Base-by-base conservation (phyloP, 2,329 filamentous ascomycete genomes). In the Macroventuria anomochaeta region DNA sequence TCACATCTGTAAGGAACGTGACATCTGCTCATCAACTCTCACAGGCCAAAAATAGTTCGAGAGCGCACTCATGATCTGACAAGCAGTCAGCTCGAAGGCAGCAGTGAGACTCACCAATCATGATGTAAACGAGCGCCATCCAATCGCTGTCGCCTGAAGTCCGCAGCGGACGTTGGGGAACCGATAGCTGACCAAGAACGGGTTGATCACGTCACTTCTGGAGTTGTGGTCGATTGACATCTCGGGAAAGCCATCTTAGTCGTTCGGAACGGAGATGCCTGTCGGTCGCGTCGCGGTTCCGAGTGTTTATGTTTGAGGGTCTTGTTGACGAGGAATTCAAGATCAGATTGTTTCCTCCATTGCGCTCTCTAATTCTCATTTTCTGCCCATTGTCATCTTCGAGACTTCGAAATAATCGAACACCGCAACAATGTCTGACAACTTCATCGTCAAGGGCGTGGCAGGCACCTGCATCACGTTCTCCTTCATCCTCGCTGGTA, bases 401-500 rank as follows among this genome's bases (percentile, higher is more conserved):
- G 17, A 29, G 34, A 12, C 10, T 17, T n/a, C 6, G 3, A 3
- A n/a, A 28, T 32, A 7, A 31, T 17, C 15, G 7, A 37, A 26
- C 29, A 28, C 20, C 17, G 7, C 28, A 47, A 62, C 25, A 13
- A 75, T 74, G 71, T 71, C 72, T 12, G 66, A 71, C 42, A 71
- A 63, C 48, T 57, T 59, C 26, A 62, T 72, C 38, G 65, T 69
- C 40, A 72, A 77, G 59, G 60, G 73, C 39, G 73, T 81, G 12
- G 70, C 78, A 38, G 77, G 77, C 39, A 78, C 75, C 29, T 79
- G 77, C 51, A 74, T 81, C 47, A 76, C 78, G 10, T 78, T 78
- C 57, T 81, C 79, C 2, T 81, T 79, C 70, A 79, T 80, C 37
- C 74, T 81, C 12, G 75, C 79, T 31, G 79, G 79, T 80, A 66